A percentile compares a stretch with the other conserved stretches of the same genome.
phyloP scores from a whole-genome alignment of 2,329 filamentous ascomycete genomes.

The Aspergillus ustus region DNA sequence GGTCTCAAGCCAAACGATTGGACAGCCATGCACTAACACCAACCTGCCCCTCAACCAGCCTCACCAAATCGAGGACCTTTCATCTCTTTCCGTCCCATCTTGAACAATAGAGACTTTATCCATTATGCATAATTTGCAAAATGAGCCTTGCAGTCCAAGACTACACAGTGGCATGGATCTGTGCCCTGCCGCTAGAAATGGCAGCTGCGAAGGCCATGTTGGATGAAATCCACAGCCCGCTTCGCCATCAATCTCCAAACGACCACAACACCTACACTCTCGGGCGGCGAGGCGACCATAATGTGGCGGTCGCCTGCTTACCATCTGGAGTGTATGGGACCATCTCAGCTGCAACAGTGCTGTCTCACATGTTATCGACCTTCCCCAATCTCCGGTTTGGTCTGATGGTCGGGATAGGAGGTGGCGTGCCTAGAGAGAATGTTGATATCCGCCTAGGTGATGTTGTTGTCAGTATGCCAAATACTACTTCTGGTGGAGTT shows the following conservation, averaged over 20 bases:
- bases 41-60: too few species aligned
- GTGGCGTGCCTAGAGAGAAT: conserved; percentile 17
- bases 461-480: background rate
- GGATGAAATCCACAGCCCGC: background rate
- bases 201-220: conserved; percentile 4
- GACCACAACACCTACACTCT: conserved; percentile 1
- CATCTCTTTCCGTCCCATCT: too few species aligned
- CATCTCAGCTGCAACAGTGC: background rate
- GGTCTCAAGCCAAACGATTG: too few species aligned
- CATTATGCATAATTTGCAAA: background rate
- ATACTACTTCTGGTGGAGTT: conserved; percentile 5
- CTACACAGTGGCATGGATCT: conserved; percentile 1
- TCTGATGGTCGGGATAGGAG: conserved; percentile 22
- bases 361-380: background rate
- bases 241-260: background rate
- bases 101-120: too few species aligned
- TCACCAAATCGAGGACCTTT: too few species aligned
- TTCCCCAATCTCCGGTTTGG: conserved; percentile 8
- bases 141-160: background rate
- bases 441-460: background rate
- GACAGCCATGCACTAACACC: too few species aligned
- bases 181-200: conserved; percentile 1
- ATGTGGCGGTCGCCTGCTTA: background rate
- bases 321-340: background rate
- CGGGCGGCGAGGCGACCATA: background rate